Evolutionary conservation across 2,329 filamentous ascomycete genomes (phyloP).

Genomic region (Ascochyta clinopodiicola): DNA sequence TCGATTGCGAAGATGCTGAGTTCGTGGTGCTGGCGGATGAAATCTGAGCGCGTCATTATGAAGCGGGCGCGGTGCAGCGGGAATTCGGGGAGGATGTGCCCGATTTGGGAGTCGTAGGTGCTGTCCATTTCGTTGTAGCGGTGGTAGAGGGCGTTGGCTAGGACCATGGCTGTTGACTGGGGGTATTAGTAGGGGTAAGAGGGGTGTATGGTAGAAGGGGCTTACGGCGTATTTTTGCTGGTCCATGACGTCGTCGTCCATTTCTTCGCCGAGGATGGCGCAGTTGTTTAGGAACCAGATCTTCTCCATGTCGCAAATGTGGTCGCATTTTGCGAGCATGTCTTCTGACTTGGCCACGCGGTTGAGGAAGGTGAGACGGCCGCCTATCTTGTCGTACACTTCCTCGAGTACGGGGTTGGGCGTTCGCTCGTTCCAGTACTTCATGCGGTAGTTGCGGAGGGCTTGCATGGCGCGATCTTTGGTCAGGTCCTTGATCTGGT

Average conservation of each 20-base stretch:
- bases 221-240: conserved; percentile 92
- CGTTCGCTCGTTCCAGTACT: conserved; percentile 73
- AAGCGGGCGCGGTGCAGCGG: conserved; percentile 57
- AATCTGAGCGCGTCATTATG: conserved; percentile 95
- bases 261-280: conserved; percentile 75
- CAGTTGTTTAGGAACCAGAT: conserved; percentile 81
- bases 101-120: conserved; percentile 69
- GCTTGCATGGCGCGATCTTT: conserved; percentile 79
- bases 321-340: conserved; percentile 79
- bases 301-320: conserved; percentile 74
- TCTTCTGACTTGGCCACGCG: conserved; percentile 85
- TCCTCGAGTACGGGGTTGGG: conserved; percentile 67
- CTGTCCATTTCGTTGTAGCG: conserved; percentile 68
- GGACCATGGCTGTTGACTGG: conserved; percentile 87
- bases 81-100: conserved; percentile 80
- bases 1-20: conserved; percentile 96
- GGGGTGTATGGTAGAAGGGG: neutral
- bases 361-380: conserved; percentile 85
- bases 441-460: conserved; percentile 77
- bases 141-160: conserved; percentile 90
- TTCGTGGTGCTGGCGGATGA: conserved; percentile 90
- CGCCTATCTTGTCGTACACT: conserved; percentile 86
- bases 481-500: conserved; percentile 81
- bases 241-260: conserved; percentile 98
- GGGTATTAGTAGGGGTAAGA: neutral